Base-by-base conservation (phyloP, 2,329 filamentous ascomycete genomes). In the Grosmannia serpens region DNA sequence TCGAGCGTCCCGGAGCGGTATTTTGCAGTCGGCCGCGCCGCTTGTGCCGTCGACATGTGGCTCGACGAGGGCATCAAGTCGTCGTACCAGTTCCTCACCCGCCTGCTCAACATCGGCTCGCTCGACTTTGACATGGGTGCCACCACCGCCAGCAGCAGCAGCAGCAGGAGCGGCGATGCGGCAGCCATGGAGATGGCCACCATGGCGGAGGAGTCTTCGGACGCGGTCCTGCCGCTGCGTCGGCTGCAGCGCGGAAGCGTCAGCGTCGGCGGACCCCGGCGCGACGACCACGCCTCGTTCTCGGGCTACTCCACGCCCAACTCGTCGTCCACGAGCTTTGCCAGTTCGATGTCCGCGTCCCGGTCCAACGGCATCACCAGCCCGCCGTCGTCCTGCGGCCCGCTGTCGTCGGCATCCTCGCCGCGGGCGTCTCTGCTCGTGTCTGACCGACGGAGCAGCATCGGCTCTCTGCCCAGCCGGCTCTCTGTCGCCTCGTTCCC, bases 61-160 rank as follows among this genome's bases (percentile, higher is more conserved):
- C 57, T 60, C 3, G 65, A 68, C 20, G 61, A 61, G 26, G 67
- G 67, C 41, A 66, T 69, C 58, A 64, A 66, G 38, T 65, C 66
- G 2, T 67, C 67, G 2, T 68, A 69, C 58, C 66, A 68, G 55
- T 69, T 68, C 27, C 63, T 69, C 17, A 60, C 66, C 2, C 60
- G 63, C 2, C 55, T 68, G 24, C 62, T 69, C 2, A 67, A 67
- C 46, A 69, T 69, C 27, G 67, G 67, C 27, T 68, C 67, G 2
- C 64, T 68, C 13, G 67, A 69, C 51, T 69, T 67, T 51, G 66
- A 68, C 46, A 58, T 59, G 58, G 61, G 56, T 10, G 49, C 13
- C 10, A 53, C 31, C 20, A 49, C 8, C 22, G 26, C 22, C 24
- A 27, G 27, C 24, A 26, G 22, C 22, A 50, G 24, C 47, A 17